These are phyloP conservation scores for Jamesozyma piceae DNA, from an alignment of 805 yeast genomes.

Conservation along the genomic window DNA sequence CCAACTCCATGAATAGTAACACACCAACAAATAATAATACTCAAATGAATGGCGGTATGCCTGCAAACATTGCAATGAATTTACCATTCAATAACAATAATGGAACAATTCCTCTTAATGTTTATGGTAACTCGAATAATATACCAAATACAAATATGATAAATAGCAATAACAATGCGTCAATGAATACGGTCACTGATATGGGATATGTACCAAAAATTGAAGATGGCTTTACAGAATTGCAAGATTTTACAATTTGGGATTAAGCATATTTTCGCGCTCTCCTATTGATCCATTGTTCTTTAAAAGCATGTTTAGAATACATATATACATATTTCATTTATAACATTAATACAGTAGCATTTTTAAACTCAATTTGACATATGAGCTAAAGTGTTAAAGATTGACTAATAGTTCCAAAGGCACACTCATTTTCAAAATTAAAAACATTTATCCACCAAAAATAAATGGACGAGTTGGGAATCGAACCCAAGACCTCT, in stretches of 20 bases:
- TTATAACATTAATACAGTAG: too few relatives aligned
- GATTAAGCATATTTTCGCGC: conserved; percentile 10
- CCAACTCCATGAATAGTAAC: conserved; percentile 1
- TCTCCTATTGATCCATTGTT: not conserved
- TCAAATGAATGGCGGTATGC: conserved; percentile 1
- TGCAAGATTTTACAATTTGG: conserved; percentile 27
- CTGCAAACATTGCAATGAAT: not conserved
- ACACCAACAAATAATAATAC: not conserved
- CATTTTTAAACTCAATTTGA: too few relatives aligned
- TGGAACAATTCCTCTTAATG: not conserved
- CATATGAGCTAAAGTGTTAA: too few relatives aligned
- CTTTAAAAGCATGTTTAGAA: not conserved
- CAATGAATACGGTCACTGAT: conserved; percentile 1
- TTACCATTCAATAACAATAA: not conserved
- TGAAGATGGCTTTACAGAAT: conserved; percentile 23
- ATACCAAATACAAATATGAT: not conserved
- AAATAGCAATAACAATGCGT: not conserved
- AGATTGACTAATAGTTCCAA: too few relatives aligned
- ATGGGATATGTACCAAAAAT: conserved; percentile 8
- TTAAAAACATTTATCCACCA: too few relatives aligned
- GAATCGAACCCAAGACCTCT: conserved; percentile 76
- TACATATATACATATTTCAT: too few relatives aligned
- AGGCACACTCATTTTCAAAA: too few relatives aligned
- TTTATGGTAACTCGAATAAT: not conserved
- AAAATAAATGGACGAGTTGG: conserved; percentile 54